These are phyloP conservation scores for Coemansia asiatica DNA, from an alignment of 192 early-diverging fungal species.

Conservation along the genomic window DNA sequence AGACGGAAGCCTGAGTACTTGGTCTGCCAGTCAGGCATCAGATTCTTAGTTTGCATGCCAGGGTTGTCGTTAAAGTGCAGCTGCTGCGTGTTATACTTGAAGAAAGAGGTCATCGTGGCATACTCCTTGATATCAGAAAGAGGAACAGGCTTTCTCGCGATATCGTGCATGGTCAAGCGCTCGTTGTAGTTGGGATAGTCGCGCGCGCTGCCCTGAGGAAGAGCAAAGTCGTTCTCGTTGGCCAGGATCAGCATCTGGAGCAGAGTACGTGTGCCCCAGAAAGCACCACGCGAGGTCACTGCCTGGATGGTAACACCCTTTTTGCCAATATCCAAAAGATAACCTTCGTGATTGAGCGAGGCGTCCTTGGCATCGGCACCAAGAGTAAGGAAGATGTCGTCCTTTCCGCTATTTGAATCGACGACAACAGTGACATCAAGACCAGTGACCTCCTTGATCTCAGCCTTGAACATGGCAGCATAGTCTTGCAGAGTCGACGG, in stretches of 20 bases:
- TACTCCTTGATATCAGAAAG: slow-evolving; percentile 51
- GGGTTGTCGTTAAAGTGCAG: slow-evolving; percentile 54
- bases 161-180: slow-evolving; percentile 51
- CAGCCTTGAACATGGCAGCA: slow-evolving; percentile 33
- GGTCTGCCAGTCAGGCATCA: slow-evolving; percentile 36
- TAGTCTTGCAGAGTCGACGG: slow-evolving; percentile 37
- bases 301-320: slow-evolving; percentile 42
- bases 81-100: slow-evolving; percentile 56
- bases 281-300: slow-evolving; percentile 44
- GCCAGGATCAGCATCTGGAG: slow-evolving; percentile 54
- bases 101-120: slow-evolving; percentile 46
- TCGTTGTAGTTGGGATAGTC: slow-evolving; percentile 54
- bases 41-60: slow-evolving; percentile 29
- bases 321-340: slow-evolving; percentile 37
- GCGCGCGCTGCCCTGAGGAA: slow-evolving; percentile 41
- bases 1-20: slow-evolving; percentile 54
- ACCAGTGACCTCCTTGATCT: slow-evolving; percentile 40
- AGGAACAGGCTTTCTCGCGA: slow-evolving; percentile 53
- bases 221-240: slow-evolving; percentile 32
- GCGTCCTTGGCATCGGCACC: slow-evolving; percentile 36
- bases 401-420: slow-evolving; percentile 13
- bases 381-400: slow-evolving; percentile 47
- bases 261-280: slow-evolving; percentile 51
- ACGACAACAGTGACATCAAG: slow-evolving; percentile 34
- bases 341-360: slow-evolving; percentile 36